Base-by-base conservation (phyloP, 345 rosid species). In the Eucalyptus fibrosa region DNA sequence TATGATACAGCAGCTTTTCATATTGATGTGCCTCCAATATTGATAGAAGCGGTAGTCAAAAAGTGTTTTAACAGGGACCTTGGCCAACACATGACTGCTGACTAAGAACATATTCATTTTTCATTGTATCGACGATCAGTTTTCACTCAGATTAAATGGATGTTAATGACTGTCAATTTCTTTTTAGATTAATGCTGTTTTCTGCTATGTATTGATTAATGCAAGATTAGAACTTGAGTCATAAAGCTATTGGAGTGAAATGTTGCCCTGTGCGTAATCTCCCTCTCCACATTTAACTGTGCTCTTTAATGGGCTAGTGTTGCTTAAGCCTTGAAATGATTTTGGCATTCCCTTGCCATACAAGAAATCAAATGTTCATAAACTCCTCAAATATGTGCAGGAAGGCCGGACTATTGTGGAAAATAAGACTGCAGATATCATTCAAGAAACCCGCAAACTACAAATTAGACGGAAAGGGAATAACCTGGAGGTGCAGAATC, bases 331-430 rank as follows among this genome's bases (percentile, higher is more conserved):
- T 17, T 17, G 14, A 87, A 45, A 59, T 59, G 42, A 44, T 60
- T n/a, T 37, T 42, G n/a, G 28, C 69, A 34, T 32, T 50, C 53
- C 59, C 55, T 72, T 32, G 49, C 56, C 86, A 60, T 83, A 72
- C 67, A 45, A 86, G 81, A 87, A 37, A 82, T 40, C 32, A 49
- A 88, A 40, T 81, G 45, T 32, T 80, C 26, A 30, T 49, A 85
- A 44, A 87, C 32, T 89, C 50, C 83, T 72, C 47, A 40, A 77
- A 12, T 49, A 86, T 89, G 87, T 87, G 86, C 95, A 96, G 98
- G 99, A 96, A 95, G 98, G 99, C 81, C 96, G 95, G 77, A 94
- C 96, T 86, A 95, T 96, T 21, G 97, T 96, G 93, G 96, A 96
- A 90, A 95, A 91, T 60, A 97, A 94, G 94, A 95, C 97, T 56